phyloP scores from a whole-genome alignment of 805 yeast species.

The Suhomyces vadensis region DNA sequence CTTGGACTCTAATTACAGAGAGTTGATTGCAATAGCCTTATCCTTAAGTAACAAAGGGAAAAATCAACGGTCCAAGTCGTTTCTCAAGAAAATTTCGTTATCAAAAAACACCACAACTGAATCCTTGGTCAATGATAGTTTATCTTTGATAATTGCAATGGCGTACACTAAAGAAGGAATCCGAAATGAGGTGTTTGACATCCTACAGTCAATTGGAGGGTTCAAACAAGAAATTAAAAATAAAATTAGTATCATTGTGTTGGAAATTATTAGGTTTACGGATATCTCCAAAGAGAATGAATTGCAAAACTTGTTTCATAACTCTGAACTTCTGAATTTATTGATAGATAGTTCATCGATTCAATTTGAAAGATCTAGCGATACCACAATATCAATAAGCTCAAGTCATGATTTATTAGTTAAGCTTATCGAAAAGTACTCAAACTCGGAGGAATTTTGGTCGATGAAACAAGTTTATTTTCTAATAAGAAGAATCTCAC shows the following conservation, averaged over 20 bases:
- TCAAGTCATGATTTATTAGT: constrained; percentile 28
- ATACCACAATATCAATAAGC: constrained; percentile 21
- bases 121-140: constrained; percentile 30
- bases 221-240: constrained; percentile 24
- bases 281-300: constrained; percentile 38
- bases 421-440: constrained; percentile 25
- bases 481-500: constrained; percentile 34
- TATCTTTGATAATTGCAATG: constrained; percentile 45
- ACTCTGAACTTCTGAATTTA: neutral
- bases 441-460: constrained; percentile 32
- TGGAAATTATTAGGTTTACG: constrained; percentile 38
- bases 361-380: constrained; percentile 13
- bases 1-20: constrained; percentile 30
- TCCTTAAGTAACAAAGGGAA: constrained; percentile 19
- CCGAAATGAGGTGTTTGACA: constrained; percentile 31
- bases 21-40: constrained; percentile 39
- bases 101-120: constrained; percentile 1
- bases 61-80: neutral
- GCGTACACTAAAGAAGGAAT: constrained; percentile 43
- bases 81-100: neutral
- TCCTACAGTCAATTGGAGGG: constrained; percentile 9
- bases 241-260: constrained; percentile 32
- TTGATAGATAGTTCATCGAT: constrained; percentile 7
- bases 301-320: constrained; percentile 13
- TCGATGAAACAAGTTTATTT: constrained; percentile 33